Evolutionary conservation across 2,329 filamentous ascomycete species (phyloP), one percentile per base, ranked within the genome.

Genomic region (Dothistroma septosporum): DNA sequence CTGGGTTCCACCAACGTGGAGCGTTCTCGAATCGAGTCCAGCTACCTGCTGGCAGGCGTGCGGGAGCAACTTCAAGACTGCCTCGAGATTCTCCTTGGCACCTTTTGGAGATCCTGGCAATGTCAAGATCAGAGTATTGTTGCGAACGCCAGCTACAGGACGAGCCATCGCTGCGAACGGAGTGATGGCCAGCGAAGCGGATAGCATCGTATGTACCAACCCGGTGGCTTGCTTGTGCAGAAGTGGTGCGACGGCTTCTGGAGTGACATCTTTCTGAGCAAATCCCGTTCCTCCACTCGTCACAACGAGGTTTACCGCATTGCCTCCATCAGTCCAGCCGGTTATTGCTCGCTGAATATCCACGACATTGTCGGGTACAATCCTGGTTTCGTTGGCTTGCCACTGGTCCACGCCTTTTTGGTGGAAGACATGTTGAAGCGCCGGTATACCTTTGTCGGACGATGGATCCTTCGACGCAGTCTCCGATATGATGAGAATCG

Each of bases 81-180:
- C 87, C 71, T 94, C 87, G 0, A 99, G 83, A 71, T 97, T 99
- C 78, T 99, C 94, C 70, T 87, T 90, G 9, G 94, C 94, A 1
- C 92, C 94, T 74, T 97, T 97, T 0, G 94, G 94, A 0, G 93
- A 97, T 1, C 94, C 94, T 0, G 94, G 94, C 3, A 99, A 79
- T 0, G 94, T 99, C 63, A 97, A 78, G 24, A 99, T 89, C 56
- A 99, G 76, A 0, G 91, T 88, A 62, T 86, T 86, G 64, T 93
- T 87, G 33, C 94, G 83, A 2, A 96, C 87, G 2, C 94, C 94
- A 22, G 94, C 94, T 12, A 95, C 90, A 4, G 94, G 94, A 50
- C 94, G 85, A 55, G 94, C 90, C 94, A 99, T 99, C 79, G 96
- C 88, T 49, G 94, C 94, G 77, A 99, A 99, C 52, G 93, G 92